These are phyloP conservation scores for Adansonia digitata DNA, from an alignment of 345 rosid genomes.

Conservation along the genomic window DNA sequence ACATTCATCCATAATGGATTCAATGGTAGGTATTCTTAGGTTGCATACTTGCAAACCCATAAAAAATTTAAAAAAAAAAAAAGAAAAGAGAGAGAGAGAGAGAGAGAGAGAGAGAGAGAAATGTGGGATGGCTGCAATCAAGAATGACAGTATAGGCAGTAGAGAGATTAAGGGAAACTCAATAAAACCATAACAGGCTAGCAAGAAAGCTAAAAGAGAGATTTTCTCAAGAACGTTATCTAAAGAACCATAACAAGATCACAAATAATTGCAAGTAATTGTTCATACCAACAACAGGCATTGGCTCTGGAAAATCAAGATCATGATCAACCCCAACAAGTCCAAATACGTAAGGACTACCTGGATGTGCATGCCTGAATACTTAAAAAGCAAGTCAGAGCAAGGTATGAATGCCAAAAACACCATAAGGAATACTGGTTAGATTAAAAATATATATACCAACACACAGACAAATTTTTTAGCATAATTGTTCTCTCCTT, in stretches of 20 bases:
- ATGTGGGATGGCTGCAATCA: background rate
- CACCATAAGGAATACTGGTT: background rate
- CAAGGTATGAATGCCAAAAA: conserved; percentile 14
- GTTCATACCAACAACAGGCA: conserved; percentile 86
- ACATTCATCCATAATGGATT: background rate
- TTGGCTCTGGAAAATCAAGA: conserved; percentile 97
- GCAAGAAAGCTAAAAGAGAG: background rate
- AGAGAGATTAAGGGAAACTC: background rate
- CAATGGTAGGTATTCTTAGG: background rate
- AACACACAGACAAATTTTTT: background rate
- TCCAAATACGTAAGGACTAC: conserved; percentile 97
- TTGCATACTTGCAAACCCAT: background rate
- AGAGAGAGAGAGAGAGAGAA: background rate
- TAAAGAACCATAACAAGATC: background rate
- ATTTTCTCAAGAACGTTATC: background rate
- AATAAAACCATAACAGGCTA: background rate
- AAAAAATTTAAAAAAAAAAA: too few species aligned
- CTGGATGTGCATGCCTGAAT: conserved; percentile 98
- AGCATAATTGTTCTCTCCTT: background rate
- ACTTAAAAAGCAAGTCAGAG: conserved; percentile 39
- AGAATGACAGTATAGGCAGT: background rate
- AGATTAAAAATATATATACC: background rate
- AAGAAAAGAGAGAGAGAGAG: background rate
- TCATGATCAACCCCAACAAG: conserved; percentile 95
- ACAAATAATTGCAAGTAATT: background rate